Evolutionary conservation across 164 flowering plant species (phyloP), one percentile per base, ranked within the genome.

Genomic region (Dillenia suffruticosa): DNA sequence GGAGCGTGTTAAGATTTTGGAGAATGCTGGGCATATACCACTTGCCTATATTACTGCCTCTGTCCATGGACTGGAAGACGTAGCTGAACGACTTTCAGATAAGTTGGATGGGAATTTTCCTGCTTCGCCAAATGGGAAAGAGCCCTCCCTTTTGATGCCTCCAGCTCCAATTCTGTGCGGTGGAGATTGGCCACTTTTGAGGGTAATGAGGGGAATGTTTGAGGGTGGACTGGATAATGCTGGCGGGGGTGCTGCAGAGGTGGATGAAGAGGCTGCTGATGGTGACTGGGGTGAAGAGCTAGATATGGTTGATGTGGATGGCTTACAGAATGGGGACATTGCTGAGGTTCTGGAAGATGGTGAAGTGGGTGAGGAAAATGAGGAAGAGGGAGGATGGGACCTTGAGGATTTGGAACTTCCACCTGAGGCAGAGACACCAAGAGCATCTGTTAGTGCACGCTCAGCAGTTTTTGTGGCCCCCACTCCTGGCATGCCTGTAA

Each of bases 21-120:
- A 85, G 69, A 82, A 72, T 68, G 86, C 86, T 48, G 92, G 96
- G 6, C 96, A 92, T 64, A 69, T 90, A 71, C 96, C 98, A 2
- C 96, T 92, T 63, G 97, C 97, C 26, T 92, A 92, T 57, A 67
- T 83, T 58, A 89, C 96, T 9, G 94, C 97, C 61, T 66, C 84
- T 0, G 76, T 73, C 43, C 96, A 92, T 69, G 97, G 97, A 61
- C 84, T 91, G 1, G 66, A 81, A 9, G 96, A 89, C 63, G 74
- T 69, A 64, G 89, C 83, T 43, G 92, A 84, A 40, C 71, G 86
- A 48, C 72, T 92, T 53, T 86, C 89, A 19, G 79, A 64, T 44
- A 79, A 84, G 47, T 74, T 92, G 78, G 95, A 89, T 54, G 88
- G 82, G 50, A 72, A 82, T 68, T 72, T 84, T 59, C 98, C 98